A percentile compares a stretch with the other conserved stretches of the same genome.
Conservation (phyloP, 148 eudicot genomes). For the Camellia granthamiana region DNA sequence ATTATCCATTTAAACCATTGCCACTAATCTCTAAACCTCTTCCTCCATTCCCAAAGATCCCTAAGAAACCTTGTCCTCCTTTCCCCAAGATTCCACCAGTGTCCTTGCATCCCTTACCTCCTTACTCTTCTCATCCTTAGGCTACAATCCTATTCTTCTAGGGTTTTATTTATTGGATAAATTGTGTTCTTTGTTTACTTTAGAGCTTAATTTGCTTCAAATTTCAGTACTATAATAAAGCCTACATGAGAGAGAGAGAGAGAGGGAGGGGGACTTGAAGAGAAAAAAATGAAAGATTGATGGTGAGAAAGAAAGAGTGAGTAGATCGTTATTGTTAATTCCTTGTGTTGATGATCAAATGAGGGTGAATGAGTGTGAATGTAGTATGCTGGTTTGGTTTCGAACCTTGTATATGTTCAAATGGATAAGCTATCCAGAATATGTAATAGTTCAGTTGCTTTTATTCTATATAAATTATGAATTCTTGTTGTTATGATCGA, state of each 20-base stretch:
- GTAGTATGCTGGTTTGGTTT: not conserved
- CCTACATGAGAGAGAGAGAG: not conserved
- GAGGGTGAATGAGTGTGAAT: not conserved
- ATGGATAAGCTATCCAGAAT: not conserved
- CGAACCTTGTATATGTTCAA: not conserved
- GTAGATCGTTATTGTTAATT: not conserved
- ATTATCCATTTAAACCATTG: not conserved
- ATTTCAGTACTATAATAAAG: not conserved
- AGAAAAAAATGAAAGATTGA: not conserved
- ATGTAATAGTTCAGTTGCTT: not conserved
- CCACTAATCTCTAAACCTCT: not conserved
- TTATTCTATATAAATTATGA: not conserved
- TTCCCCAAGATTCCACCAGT: constrained; percentile 17
- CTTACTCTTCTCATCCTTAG: constrained; percentile 11
- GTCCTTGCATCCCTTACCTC: constrained; percentile 17
- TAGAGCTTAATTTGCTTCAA: not conserved
- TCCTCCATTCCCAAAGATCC: constrained; percentile 4
- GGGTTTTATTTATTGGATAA: not conserved
- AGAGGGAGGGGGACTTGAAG: too few species aligned
- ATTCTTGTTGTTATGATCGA: not conserved
- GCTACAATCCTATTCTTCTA: not conserved
- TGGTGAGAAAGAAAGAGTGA: not conserved
- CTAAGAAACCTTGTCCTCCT: not conserved
- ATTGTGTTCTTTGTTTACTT: too few species aligned
- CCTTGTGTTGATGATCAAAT: not conserved